Evolutionary conservation across 306 rosid species (phyloP).

Genomic region (Cajanus cajan): DNA sequence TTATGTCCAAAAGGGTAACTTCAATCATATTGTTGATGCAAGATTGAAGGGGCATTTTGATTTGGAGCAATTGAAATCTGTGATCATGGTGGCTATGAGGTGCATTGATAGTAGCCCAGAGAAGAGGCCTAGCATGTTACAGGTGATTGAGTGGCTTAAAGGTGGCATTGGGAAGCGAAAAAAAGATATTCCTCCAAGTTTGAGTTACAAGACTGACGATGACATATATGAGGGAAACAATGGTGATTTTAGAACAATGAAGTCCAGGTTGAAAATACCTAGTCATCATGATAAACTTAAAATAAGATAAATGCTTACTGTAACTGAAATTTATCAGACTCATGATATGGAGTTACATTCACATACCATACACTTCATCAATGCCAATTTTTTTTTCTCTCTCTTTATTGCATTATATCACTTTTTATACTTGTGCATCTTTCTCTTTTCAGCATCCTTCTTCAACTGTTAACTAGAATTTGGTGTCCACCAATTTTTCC

Average conservation of each 20-base stretch:
- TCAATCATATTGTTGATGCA: slow-evolving; percentile 61
- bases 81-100: slow-evolving; percentile 50
- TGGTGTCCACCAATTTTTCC: no score
- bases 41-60: slow-evolving; percentile 56
- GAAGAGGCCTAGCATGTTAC: slow-evolving; percentile 58
- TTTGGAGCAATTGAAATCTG: slow-evolving; percentile 45
- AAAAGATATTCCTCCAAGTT: slow-evolving; percentile 13
- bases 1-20: slow-evolving; percentile 50
- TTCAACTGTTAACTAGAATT: background rate
- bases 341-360: no score
- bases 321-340: background rate
- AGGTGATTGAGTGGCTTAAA: slow-evolving; percentile 68
- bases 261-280: slow-evolving; percentile 26
- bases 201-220: slow-evolving; percentile 24
- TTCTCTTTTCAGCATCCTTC: background rate
- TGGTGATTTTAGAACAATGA: slow-evolving; percentile 33
- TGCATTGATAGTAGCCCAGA: slow-evolving; percentile 60
- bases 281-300: slow-evolving; percentile 34
- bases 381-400: no score
- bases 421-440: no score
- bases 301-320: slow-evolving; percentile 38
- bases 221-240: slow-evolving; percentile 36
- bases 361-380: no score
- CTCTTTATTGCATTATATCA: no score
- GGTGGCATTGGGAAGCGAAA: slow-evolving; percentile 25